phyloP scores from a whole-genome alignment of 2,329 filamentous ascomycete genomes.

The Botrytis cinerea region DNA sequence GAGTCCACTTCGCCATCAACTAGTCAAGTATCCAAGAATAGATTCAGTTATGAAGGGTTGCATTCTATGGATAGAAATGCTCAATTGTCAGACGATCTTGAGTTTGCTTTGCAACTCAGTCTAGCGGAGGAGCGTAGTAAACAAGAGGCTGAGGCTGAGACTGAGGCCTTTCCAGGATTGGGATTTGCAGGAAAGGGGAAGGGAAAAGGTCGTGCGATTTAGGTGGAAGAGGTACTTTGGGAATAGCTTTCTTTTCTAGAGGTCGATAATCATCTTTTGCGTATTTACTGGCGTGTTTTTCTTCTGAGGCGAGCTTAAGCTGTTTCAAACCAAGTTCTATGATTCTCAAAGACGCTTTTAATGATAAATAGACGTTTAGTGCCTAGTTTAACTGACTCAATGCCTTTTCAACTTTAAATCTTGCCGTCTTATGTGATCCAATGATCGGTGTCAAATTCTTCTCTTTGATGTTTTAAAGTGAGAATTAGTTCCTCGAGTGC shows the following conservation, averaged over 20 bases:
- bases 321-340: background rate
- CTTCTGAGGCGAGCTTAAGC: background rate
- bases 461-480: background rate
- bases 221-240: background rate
- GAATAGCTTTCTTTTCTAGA: background rate
- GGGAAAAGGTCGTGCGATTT: slow-evolving; percentile 20
- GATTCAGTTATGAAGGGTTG: slow-evolving; percentile 17
- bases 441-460: background rate
- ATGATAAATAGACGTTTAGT: background rate
- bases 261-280: background rate
- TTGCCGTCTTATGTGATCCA: background rate
- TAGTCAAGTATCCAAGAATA: slow-evolving; percentile 39
- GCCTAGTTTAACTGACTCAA: background rate
- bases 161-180: slow-evolving; percentile 5
- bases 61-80: slow-evolving; percentile 5
- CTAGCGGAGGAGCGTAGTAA: slow-evolving; percentile 54
- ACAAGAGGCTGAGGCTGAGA: slow-evolving; percentile 17
- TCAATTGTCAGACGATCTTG: slow-evolving; percentile 53
- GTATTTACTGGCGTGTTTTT: background rate
- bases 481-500: background rate
- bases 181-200: slow-evolving; percentile 13
- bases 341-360: background rate
- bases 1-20: slow-evolving; percentile 43
- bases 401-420: background rate
- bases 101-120: slow-evolving; percentile 61